Base-by-base conservation (phyloP, 1,284 basidiomycete species). In the Naganishia sp. region DNA sequence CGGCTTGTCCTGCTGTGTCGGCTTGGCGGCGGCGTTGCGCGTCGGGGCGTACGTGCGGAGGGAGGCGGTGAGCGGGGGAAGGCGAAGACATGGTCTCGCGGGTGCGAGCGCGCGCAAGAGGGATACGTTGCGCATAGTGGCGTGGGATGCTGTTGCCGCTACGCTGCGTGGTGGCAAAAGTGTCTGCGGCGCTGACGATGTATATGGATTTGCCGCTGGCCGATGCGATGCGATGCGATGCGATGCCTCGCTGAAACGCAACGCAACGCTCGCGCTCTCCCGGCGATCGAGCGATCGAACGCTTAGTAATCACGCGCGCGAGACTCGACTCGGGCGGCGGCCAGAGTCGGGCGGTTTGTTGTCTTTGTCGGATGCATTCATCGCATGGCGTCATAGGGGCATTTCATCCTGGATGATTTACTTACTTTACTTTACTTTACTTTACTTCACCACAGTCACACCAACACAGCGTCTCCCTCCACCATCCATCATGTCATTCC, bases 401-500 rank as follows among this genome's bases (percentile, higher is more conserved):
- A n/a, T n/a, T n/a, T n/a, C n/a, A n/a, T n/a, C n/a, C n/a, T n/a
- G n/a, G n/a, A n/a, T n/a, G n/a, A n/a, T n/a, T n/a, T n/a, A n/a
- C n/a, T n/a, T n/a, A n/a, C 28, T 28, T 28, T 28, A 28, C 28
- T 28, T 28, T 28, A 39, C 13, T 3, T 6, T 39, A 6, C 35
- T 9, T 1, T 2, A 2, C 28, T 39, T 3, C 35, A 54, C 21
- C 21, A 1, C 21, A 1, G 35, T 46, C 32, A 21, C 45, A 6
- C 13, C n/a, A 13, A 15, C 45, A 6, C n/a, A 6, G 21, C 43
- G 42, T 31, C 15, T 28, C 4, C 17, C 23, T 23, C 56, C 21
- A 43, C 23, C 42, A 17, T 32, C 10, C 39, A 63, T 17, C 55
- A 67, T 67, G 67, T 68, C 67, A 0, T 65, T 68, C 50, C 67